A percentile compares a stretch with the other conserved stretches of the same genome.
Evolutionary conservation across 75 land plant genomes (phyloP).

Genomic region (Ceratopteris richardii): DNA sequence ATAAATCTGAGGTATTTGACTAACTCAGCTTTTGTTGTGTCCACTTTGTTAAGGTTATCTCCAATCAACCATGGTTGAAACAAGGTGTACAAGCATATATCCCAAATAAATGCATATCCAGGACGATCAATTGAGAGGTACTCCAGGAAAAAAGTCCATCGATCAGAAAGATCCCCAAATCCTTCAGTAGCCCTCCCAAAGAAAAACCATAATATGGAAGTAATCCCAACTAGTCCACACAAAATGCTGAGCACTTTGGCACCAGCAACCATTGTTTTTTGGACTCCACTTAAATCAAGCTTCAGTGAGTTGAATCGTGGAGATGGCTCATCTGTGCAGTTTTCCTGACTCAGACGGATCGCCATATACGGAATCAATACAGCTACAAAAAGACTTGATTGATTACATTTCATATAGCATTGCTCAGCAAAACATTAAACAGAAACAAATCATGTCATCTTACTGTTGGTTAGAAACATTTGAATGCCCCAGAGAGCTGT

Average conservation of each 20-base stretch:
- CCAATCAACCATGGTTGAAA: slow-evolving; percentile 96
- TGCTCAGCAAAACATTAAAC: too few relatives aligned
- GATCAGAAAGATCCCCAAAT: slow-evolving; percentile 63
- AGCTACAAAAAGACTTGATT: slow-evolving; percentile 28
- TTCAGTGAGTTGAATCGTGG: neutral
- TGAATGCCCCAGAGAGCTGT: slow-evolving; percentile 76
- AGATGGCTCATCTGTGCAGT: neutral
- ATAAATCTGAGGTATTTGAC: slow-evolving; percentile 59
- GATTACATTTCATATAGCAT: too few relatives aligned
- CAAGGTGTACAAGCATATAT: slow-evolving; percentile 56
- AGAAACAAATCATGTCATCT: neutral
- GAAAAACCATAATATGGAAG: slow-evolving; percentile 57
- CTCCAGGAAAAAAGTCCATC: slow-evolving; percentile 54
- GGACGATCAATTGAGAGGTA: slow-evolving; percentile 72
- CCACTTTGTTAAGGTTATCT: slow-evolving; percentile 61
- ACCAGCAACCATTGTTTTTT: slow-evolving; percentile 41
- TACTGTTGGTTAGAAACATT: slow-evolving; percentile 94
- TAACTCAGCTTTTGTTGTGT: slow-evolving; percentile 19
- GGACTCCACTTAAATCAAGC: slow-evolving; percentile 28
- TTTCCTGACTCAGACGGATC: slow-evolving; percentile 37
- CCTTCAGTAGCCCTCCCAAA: slow-evolving; percentile 55
- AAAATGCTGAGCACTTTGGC: slow-evolving; percentile 47
- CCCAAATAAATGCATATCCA: slow-evolving; percentile 97
- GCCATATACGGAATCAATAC: slow-evolving; percentile 97
- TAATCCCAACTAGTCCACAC: slow-evolving; percentile 51